Base-by-base conservation (phyloP, 2,329 filamentous ascomycete genomes). In the Trichoderma harzianum region DNA sequence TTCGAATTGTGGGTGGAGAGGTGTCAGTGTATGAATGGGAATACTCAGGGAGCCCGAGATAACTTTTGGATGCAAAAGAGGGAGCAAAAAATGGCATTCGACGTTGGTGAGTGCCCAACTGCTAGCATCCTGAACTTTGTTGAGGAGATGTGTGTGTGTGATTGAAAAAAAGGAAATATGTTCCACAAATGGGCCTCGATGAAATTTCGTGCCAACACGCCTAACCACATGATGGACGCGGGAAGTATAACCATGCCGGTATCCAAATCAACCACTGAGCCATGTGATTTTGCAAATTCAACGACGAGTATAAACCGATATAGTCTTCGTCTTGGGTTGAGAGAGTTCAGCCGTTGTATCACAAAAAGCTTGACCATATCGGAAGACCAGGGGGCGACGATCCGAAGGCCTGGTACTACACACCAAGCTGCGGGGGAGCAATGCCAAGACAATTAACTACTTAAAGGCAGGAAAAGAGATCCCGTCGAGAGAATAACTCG, bases 401-500 rank as follows among this genome's bases (percentile, higher is more conserved):
- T 68, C 65, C 55, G 55, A 60, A 24, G 65, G 57, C 55, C 24
- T 57, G 65, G 65, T 68, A 68, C 65, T 28, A 68, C 55, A 57
- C 24, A 24, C 30, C 53, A 51, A 43, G 55, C 32, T 58, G 65
- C 53, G 53, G 65, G 65, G 55, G 34, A 67, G 18, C 18, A 60
- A 24, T 36, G 65, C 55, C 55, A 47, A 68, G 65, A n/a, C 24
- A 60, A 24, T 24, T 51, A 53, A 55, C 63, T 66, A 32, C 34
- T 60, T 47, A 12, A 24, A 12, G 32, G 8, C 57, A 32, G 18
- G 8, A 60, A 51, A n/a, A 21, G 30, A n/a, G 24, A 24, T 7
- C 6, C 28, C 10, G 16, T 28, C 55, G 64, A 57, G 39, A 67
- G 36, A 34, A 26, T 21, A 26, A 30, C 26, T 51, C 66, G 55